Conservation (phyloP, 371 early-diverging fungal genomes). For the Umbelopsis sp. region DNA sequence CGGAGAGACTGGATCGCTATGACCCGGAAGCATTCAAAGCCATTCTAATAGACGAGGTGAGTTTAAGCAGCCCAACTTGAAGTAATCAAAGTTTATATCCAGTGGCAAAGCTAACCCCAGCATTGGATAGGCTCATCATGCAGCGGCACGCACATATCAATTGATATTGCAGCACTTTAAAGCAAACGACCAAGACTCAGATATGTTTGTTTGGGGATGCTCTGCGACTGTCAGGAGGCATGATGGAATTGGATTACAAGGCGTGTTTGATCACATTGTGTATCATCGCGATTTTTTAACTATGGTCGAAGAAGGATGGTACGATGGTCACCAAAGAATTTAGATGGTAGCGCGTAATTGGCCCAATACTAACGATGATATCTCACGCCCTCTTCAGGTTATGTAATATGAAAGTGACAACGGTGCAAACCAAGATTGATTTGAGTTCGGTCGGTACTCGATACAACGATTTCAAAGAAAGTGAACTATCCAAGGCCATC, state of each 20-base stretch:
- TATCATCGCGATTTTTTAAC: constrained; percentile 76
- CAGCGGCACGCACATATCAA: constrained; percentile 75
- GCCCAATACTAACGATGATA: background rate
- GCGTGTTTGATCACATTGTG: constrained; percentile 78
- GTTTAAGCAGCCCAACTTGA: background rate
- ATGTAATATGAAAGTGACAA: constrained; percentile 66
- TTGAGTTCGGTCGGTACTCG: constrained; percentile 51
- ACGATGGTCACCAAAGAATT: background rate
- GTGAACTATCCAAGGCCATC: constrained; percentile 63
- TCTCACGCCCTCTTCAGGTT: constrained; percentile 45
- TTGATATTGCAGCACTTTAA: constrained; percentile 78
- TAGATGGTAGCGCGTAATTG: background rate
- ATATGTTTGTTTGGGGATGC: constrained; percentile 87
- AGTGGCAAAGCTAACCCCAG: background rate
- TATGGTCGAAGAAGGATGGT: constrained; percentile 85
- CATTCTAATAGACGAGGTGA: constrained; percentile 86
- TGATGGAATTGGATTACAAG: constrained; percentile 74
- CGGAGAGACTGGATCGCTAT: constrained; percentile 62
- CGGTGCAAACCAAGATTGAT: constrained; percentile 64
- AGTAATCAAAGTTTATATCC: background rate
- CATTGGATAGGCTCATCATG: constrained; percentile 81
- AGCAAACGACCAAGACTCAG: constrained; percentile 39
- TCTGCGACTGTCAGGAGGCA: constrained; percentile 89
- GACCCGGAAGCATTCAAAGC: constrained; percentile 82
- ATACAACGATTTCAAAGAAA: constrained; percentile 66